Evolutionary conservation across 2,329 filamentous ascomycete genomes (phyloP).

Genomic region (Fusarium sp.): DNA sequence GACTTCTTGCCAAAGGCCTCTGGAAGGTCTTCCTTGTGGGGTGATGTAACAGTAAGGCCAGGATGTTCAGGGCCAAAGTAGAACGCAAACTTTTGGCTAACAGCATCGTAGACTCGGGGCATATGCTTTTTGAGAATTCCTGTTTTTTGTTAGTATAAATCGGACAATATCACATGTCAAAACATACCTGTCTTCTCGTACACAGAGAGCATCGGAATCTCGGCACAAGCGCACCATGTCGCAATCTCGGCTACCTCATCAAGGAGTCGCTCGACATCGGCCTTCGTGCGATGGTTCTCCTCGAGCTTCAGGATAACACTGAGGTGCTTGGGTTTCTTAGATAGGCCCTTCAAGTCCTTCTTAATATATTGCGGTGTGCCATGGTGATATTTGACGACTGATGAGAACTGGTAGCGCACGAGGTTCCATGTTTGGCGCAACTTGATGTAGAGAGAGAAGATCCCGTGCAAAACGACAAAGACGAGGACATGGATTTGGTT

Average conservation of each 20-base stretch:
- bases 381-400: constrained; percentile 93
- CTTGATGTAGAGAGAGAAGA: constrained; percentile 91
- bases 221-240: constrained; percentile 91
- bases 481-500: constrained; percentile 73
- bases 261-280: constrained; percentile 83
- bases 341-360: constrained; percentile 81
- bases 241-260: constrained; percentile 92
- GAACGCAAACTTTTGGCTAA: constrained; percentile 81
- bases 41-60: constrained; percentile 67
- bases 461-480: constrained; percentile 76
- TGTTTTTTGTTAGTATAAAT: constrained; percentile 50
- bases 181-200: constrained; percentile 87
- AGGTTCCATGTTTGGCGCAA: constrained; percentile 82
- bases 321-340: constrained; percentile 82
- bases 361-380: constrained; percentile 92
- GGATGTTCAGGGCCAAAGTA: constrained; percentile 87
- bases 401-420: constrained; percentile 79
- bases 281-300: constrained; percentile 73
- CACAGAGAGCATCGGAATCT: constrained; percentile 86
- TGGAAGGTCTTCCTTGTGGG: constrained; percentile 55
- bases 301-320: constrained; percentile 86
- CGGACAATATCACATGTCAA: neutral
- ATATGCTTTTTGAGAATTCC: constrained; percentile 91
- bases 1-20: constrained; percentile 46
- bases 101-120: constrained; percentile 81